Evolutionary conservation across 2,329 filamentous ascomycete genomes (phyloP).

Genomic region (Penicillium decumbens): DNA sequence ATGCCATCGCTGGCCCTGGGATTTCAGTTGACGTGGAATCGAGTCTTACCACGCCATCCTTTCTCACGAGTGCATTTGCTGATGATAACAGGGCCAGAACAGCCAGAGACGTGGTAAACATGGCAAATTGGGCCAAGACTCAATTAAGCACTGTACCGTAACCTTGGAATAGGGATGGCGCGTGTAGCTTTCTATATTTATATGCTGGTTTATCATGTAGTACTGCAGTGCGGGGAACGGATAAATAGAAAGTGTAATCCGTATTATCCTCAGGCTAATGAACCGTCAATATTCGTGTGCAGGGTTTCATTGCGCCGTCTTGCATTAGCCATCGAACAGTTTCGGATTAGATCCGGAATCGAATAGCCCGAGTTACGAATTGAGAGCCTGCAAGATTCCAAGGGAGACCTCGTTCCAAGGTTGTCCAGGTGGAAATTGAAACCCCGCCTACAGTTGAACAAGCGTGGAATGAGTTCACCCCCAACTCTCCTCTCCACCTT

Average conservation of each 20-base stretch:
- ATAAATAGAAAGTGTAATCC: not conserved
- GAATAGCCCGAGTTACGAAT: not conserved
- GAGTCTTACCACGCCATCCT: slow-evolving; percentile 25
- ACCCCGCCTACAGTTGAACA: not conserved
- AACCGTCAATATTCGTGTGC: not conserved
- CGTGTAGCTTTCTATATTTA: not conserved
- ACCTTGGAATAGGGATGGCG: not conserved
- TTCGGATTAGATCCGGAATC: not conserved
- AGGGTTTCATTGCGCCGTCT: not conserved
- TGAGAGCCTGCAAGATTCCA: not conserved
- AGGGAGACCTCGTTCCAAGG: too few relatives aligned
- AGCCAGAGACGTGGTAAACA: slow-evolving; percentile 10
- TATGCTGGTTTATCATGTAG: slow-evolving; percentile 4
- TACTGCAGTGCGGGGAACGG: slow-evolving; percentile 5
- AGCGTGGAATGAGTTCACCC: not conserved
- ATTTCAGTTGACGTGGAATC: not conserved
- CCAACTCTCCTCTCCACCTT: not conserved
- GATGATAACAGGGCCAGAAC: slow-evolving; percentile 17
- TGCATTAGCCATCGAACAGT: not conserved
- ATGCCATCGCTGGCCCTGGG: too few relatives aligned
- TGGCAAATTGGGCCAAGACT: not conserved
- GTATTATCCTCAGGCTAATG: not conserved
- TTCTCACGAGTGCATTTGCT: slow-evolving; percentile 24
- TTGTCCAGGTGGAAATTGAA: not conserved
- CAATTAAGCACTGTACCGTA: not conserved